Base-by-base conservation (phyloP, 306 rosid genomes). In the Vigna trinervia region DNA sequence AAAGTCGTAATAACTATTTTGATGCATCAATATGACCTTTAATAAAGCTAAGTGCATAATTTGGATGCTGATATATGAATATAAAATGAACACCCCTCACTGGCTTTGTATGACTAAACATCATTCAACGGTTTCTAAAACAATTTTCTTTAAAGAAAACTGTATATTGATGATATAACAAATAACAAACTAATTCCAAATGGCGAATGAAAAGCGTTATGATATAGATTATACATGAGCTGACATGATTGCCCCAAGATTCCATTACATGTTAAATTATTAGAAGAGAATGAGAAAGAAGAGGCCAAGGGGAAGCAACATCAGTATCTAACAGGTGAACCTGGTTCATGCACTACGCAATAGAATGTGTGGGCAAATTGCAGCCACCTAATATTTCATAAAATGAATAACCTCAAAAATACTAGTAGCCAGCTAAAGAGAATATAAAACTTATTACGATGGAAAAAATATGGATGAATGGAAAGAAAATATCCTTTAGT, bases 381-480 rank as follows among this genome's bases (percentile, higher is more conserved):
- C 65, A 85, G 82, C 86, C 77, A 45, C 80, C 39, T 9, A 76
- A 76, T 28, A 65, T 61, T 60, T 50, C 38, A 77, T 9, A 65
- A 79, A 43, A 58, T 63, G 34, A 79, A 79, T 72, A 76, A 19
- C 62, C 46, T 73, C 77, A 65, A 73, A 30, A 32, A 58, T 23
- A 66, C 13, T 23, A 53, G 79, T n/a, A 82, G 52, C 46, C 5
- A 61, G 39, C 8, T 26, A 77, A 54, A 60, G 36, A 57, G 48
- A 57, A 22, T 59, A 17, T 51, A n/a, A 52, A 50, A 17, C 13
- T 67, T 46, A 12, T 52, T 59, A 14, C 39, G 51, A 65, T 11
- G 74, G 59, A 81, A 75, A 79, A 87, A 86, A 75, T 72, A 80
- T 83, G 72, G 95, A 88, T 86, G 87, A 92, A 92, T 84, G 82